These are phyloP conservation scores for Solanum acaule DNA, from an alignment of 257 asterid species.

Conservation along the genomic window DNA sequence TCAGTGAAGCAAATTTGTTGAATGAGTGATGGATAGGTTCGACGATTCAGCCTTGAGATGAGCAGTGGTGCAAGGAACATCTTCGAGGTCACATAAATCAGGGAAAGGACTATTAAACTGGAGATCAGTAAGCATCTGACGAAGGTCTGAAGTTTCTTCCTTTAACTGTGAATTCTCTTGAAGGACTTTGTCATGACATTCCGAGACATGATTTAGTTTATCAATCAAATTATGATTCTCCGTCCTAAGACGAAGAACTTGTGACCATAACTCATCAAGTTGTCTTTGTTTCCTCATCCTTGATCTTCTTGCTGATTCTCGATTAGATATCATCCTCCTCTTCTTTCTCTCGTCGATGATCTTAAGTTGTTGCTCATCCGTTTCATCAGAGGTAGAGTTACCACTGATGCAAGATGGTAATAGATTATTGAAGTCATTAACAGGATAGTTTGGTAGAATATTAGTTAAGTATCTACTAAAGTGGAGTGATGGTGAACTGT, in stretches of 20 bases:
- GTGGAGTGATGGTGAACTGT: conserved; percentile 31
- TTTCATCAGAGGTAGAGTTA: conserved; percentile 75
- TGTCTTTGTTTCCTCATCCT: conserved; percentile 93
- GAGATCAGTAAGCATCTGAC: conserved; percentile 41
- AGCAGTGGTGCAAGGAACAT: conserved; percentile 58
- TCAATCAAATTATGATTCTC: conserved; percentile 54
- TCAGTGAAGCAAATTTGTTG: conserved; percentile 39
- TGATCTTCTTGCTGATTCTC: conserved; percentile 86
- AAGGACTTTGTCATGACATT: conserved; percentile 44
- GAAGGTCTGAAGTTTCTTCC: conserved; percentile 65
- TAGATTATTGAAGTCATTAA: conserved; percentile 21
- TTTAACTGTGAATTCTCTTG: conserved; percentile 57
- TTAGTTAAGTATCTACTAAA: conserved; percentile 22
- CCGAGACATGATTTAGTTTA: conserved; percentile 43
- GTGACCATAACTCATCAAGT: conserved; percentile 78
- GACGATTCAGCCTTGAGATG: conserved; percentile 50
- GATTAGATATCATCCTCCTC: conserved; percentile 80
- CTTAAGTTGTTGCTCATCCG: conserved; percentile 43
- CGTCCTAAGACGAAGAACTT: conserved; percentile 54
- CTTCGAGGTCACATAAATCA: conserved; percentile 48
- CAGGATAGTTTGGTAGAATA: conserved; percentile 18
- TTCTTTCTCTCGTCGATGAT: conserved; percentile 63
- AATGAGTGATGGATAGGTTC: conserved; percentile 25
- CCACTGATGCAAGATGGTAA: conserved; percentile 31
- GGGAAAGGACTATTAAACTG: conserved; percentile 37